phyloP scores from a whole-genome alignment of 371 early-diverging fungal species.

The Apophysomyces ossiformis region DNA sequence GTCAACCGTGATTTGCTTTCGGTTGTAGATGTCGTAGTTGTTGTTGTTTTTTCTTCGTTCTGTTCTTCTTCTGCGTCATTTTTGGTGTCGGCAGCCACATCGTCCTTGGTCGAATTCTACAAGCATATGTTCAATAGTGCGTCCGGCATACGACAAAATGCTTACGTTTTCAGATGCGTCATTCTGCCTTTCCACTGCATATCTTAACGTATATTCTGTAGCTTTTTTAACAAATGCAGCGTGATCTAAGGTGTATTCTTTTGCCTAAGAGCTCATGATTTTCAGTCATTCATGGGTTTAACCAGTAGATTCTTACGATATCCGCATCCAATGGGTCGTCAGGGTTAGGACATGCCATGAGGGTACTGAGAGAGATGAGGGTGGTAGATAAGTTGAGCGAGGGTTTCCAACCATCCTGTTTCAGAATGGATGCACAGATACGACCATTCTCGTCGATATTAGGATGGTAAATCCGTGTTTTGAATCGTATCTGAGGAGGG shows the following conservation, averaged over 20 bases:
- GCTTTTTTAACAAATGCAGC: conserved; percentile 45
- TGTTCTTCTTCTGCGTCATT: background rate
- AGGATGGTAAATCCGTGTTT: conserved; percentile 59
- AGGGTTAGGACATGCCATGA: conserved; percentile 60
- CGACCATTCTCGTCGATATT: conserved; percentile 58
- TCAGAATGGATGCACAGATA: conserved; percentile 61
- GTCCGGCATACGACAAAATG: background rate
- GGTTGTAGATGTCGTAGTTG: background rate
- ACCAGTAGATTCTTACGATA: conserved; percentile 36
- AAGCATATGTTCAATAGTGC: background rate
- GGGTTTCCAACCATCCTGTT: conserved; percentile 59
- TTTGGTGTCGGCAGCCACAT: background rate
- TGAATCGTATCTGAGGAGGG: conserved; percentile 58
- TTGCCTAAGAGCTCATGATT: conserved; percentile 33
- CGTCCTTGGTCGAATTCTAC: background rate
- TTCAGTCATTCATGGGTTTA: background rate
- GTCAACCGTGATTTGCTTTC: conserved; percentile 4
- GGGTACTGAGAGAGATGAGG: conserved; percentile 39
- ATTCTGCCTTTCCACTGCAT: conserved; percentile 24
- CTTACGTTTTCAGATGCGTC: background rate
- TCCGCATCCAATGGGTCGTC: conserved; percentile 61
- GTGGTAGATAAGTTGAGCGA: conserved; percentile 49
- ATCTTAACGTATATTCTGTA: conserved; percentile 35
- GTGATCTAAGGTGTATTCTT: conserved; percentile 45
- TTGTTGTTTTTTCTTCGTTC: background rate